Conservation (phyloP, 2,329 filamentous ascomycete genomes). For the Colletotrichum eleusines region DNA sequence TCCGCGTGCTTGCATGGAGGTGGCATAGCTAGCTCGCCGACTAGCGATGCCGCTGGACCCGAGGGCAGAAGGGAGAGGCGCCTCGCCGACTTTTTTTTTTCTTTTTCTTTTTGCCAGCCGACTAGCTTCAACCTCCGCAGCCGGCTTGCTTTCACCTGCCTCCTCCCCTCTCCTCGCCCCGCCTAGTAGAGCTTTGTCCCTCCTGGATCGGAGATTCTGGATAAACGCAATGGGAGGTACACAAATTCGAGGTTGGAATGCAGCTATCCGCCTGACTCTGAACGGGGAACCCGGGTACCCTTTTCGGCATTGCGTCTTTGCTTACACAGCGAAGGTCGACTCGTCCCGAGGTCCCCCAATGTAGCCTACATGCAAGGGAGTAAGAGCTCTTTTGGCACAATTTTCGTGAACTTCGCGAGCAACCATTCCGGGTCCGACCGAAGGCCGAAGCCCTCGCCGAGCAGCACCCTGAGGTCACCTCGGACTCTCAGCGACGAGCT, state of each 20-base stretch:
- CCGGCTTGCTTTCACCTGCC: conserved; percentile 17
- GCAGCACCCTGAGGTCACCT: background rate
- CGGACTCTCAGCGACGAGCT: background rate
- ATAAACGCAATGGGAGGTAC: background rate
- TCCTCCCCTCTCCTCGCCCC: background rate
- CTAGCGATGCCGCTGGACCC: conserved; percentile 25
- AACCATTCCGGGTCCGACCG: background rate
- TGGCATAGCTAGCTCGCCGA: conserved; percentile 15
- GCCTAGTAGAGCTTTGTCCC: background rate
- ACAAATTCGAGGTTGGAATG: background rate
- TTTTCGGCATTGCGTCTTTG: background rate
- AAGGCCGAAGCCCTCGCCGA: background rate
- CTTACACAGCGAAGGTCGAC: background rate
- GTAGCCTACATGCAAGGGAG: background rate
- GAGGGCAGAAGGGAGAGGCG: conserved; percentile 3
- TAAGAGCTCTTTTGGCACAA: background rate
- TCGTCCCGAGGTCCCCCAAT: background rate
- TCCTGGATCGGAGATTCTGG: background rate
- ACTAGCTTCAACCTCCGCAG: conserved; percentile 25
- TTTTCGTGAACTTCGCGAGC: background rate
- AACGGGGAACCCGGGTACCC: background rate
- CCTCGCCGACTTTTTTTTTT: no score
- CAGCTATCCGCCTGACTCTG: background rate
- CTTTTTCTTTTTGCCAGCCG: no score
- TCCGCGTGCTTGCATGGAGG: conserved; percentile 17